Evolutionary conservation across 306 rosid genomes (phyloP).

Genomic region (Dryas alaskensis): DNA sequence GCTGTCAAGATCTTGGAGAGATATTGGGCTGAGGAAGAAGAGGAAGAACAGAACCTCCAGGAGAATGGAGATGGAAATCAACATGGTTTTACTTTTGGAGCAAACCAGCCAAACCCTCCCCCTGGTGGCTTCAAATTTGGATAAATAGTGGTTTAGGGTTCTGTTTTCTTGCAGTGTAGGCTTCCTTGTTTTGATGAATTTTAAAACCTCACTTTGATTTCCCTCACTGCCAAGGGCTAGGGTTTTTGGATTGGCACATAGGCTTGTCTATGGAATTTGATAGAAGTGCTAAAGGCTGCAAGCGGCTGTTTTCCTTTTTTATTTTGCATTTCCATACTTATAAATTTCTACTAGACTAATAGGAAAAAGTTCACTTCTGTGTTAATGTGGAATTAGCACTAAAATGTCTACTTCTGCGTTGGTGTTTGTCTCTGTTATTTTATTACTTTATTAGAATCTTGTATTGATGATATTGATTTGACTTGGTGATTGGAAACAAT

Average conservation of each 20-base stretch:
- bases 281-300: constrained; percentile 8
- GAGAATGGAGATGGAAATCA: constrained; percentile 44
- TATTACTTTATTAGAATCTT: background rate
- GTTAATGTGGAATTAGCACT: background rate
- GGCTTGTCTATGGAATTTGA: constrained; percentile 32
- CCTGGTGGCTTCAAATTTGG: constrained; percentile 60
- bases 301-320: background rate
- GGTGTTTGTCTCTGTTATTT: background rate
- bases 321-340: background rate
- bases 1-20: constrained; percentile 72
- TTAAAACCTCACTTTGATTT: constrained; percentile 11
- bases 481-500: too few species aligned
- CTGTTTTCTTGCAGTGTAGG: constrained; percentile 23
- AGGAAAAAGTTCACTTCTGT: background rate
- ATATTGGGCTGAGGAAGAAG: constrained; percentile 69
- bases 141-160: constrained; percentile 20
- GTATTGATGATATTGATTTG: background rate
- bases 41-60: constrained; percentile 41
- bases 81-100: constrained; percentile 42
- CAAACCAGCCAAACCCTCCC: constrained; percentile 48
- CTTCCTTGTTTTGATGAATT: constrained; percentile 4
- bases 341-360: background rate
- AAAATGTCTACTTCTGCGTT: background rate
- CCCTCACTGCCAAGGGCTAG: constrained; percentile 37
- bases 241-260: constrained; percentile 41